A percentile compares a stretch with the other conserved stretches of the same genome.
These are phyloP conservation scores for Aspergillus leporis DNA, from an alignment of 495 filamentous ascomycete species.

Conservation along the genomic window DNA sequence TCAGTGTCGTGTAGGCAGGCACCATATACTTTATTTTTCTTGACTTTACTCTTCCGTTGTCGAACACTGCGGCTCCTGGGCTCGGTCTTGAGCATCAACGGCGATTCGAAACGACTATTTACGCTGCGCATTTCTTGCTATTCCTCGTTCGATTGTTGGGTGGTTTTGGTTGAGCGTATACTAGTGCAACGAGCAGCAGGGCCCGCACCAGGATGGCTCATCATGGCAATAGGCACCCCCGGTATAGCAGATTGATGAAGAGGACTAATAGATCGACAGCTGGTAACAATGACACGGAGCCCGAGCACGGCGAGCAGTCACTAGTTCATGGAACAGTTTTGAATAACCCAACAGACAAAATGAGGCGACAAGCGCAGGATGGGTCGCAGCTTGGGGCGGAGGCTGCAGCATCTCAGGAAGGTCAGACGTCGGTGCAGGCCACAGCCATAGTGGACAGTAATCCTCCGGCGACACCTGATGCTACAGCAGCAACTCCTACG, in stretches of 20 bases:
- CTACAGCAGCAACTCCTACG: neutral
- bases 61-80: neutral
- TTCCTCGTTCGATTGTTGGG: neutral
- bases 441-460: neutral
- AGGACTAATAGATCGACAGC: slow-evolving; percentile 4
- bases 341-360: neutral
- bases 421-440: neutral
- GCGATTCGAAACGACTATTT: neutral
- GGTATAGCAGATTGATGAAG: slow-evolving; percentile 6
- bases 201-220: slow-evolving; percentile 10
- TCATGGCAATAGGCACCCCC: slow-evolving; percentile 7
- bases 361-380: neutral
- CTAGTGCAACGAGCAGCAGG: neutral
- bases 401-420: neutral
- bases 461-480: neutral
- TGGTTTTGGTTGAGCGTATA: neutral
- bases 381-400: neutral
- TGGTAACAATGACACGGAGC: slow-evolving; percentile 1
- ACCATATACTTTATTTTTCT: slow-evolving; percentile 11
- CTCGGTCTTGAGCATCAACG: neutral
- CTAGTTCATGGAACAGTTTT: slow-evolving; percentile 1
- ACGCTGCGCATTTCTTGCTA: neutral
- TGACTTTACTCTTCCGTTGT: neutral
- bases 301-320: slow-evolving; percentile 4
- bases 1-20: slow-evolving; percentile 27